phyloP scores from a whole-genome alignment of 2,329 filamentous ascomycete species.

The Parastagonospora nodorum region DNA sequence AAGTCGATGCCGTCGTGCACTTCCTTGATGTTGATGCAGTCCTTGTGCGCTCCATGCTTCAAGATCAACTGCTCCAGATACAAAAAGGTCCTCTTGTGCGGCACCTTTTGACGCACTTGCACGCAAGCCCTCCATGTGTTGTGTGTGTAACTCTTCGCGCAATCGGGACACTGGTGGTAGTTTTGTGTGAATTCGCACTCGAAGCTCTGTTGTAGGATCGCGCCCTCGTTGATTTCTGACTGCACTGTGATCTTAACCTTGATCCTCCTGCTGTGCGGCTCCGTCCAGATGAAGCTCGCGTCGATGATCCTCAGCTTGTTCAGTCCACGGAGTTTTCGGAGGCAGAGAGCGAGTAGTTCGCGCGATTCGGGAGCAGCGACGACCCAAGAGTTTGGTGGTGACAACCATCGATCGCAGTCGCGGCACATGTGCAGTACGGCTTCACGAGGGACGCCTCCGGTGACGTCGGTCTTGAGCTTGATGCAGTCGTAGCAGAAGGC shows the following conservation, averaged over 20 bases:
- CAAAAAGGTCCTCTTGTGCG: slow-evolving; percentile 86
- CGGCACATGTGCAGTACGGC: slow-evolving; percentile 87
- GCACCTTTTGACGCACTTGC: slow-evolving; percentile 95
- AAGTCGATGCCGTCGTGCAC: slow-evolving; percentile 96
- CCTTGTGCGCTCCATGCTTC: slow-evolving; percentile 79
- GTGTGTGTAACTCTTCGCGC: slow-evolving; percentile 89
- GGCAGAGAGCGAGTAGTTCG: slow-evolving; percentile 88
- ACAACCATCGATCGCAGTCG: slow-evolving; percentile 90
- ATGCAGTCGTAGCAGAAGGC: slow-evolving; percentile 96
- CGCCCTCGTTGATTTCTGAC: slow-evolving; percentile 67
- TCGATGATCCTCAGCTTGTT: slow-evolving; percentile 94
- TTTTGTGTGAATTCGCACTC: slow-evolving; percentile 92
- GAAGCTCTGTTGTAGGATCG: slow-evolving; percentile 87
- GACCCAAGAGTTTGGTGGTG: slow-evolving; percentile 85
- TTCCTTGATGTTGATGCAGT: slow-evolving; percentile 98
- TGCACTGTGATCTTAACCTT: slow-evolving; percentile 97
- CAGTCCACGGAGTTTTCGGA: slow-evolving; percentile 84
- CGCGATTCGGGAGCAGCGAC: slow-evolving; percentile 83
- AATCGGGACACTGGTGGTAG: slow-evolving; percentile 89
- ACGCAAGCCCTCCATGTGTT: slow-evolving; percentile 94
- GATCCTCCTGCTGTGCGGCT: slow-evolving; percentile 89
- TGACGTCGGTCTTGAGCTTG: slow-evolving; percentile 92
- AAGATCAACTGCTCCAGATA: slow-evolving; percentile 93
- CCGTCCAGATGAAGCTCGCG: slow-evolving; percentile 96
- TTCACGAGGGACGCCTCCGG: slow-evolving; percentile 87